A percentile compares a stretch with the other conserved stretches of the same genome.
These are phyloP conservation scores for Eucalyptus regnans DNA, from an alignment of 345 rosid species.

Conservation along the genomic window DNA sequence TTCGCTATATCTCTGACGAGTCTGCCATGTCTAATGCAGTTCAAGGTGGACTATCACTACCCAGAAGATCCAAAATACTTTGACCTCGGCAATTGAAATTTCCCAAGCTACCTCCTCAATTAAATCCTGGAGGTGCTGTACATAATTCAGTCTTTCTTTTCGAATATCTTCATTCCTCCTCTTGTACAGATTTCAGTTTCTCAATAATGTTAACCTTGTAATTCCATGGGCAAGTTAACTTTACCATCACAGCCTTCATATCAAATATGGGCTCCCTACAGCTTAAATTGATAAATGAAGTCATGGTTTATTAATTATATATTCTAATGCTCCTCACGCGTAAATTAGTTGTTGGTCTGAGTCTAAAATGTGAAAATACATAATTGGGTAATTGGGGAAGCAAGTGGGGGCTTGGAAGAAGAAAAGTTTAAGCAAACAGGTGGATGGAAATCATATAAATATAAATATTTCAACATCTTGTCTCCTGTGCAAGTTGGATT, in stretches of 20 bases:
- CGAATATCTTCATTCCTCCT: neutral
- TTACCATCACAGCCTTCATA: neutral
- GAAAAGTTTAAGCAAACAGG: neutral
- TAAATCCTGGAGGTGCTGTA: neutral
- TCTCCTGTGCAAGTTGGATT: neutral
- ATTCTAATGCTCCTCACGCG: neutral
- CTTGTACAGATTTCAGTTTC: neutral
- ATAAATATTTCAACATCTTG: neutral
- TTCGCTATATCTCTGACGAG: neutral
- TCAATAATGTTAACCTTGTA: neutral
- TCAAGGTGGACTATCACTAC: neutral
- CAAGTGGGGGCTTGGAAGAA: neutral
- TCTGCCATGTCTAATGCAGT: neutral
- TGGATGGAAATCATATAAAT: neutral
- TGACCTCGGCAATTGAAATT: neutral
- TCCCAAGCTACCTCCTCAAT: neutral
- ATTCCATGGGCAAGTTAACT: neutral
- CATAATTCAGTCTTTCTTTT: neutral
- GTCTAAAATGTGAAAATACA: neutral
- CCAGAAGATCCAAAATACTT: neutral
- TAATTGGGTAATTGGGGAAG: neutral
- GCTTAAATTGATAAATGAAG: too few relatives aligned
- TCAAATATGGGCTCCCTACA: neutral
- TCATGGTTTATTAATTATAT: neutral
- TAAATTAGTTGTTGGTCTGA: neutral